These are phyloP conservation scores for Ogataea siamensis DNA, from an alignment of 805 yeast species.

Conservation along the genomic window DNA sequence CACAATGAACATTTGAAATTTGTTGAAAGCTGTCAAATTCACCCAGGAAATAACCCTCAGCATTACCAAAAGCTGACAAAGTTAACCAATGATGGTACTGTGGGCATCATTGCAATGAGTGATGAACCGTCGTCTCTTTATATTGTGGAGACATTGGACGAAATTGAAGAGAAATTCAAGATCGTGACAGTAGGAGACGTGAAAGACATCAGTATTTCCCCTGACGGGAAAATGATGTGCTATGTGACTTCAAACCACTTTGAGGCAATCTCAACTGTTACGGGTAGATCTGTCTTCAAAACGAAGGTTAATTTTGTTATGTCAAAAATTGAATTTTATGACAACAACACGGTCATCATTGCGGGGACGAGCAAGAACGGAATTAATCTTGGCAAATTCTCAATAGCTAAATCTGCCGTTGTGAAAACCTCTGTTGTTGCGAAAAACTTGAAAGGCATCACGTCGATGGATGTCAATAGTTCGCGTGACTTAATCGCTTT, in stretches of 20 bases:
- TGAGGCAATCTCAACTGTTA: conserved; percentile 47
- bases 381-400: conserved; percentile 42
- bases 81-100: conserved; percentile 55
- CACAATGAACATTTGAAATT: conserved; percentile 61
- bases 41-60: conserved; percentile 45
- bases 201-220: conserved; percentile 66
- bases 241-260: conserved; percentile 58
- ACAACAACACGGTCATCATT: conserved; percentile 38
- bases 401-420: conserved; percentile 41
- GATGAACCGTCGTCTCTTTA: conserved; percentile 61
- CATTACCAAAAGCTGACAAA: conserved; percentile 65
- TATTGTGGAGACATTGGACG: conserved; percentile 51
- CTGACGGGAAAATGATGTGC: conserved; percentile 62
- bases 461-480: conserved; percentile 46
- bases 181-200: conserved; percentile 53
- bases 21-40: conserved; percentile 57
- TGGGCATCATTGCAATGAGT: conserved; percentile 70
- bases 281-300: conserved; percentile 41
- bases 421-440: conserved; percentile 43
- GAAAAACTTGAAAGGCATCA: conserved; percentile 52
- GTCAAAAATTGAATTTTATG: conserved; percentile 34
- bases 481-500: conserved; percentile 45
- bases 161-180: conserved; percentile 52
- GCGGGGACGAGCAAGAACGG: conserved; percentile 48
- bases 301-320: conserved; percentile 26